These are phyloP conservation scores for Colletotrichum karsti DNA, from an alignment of 2,329 filamentous ascomycete genomes.

Conservation along the genomic window DNA sequence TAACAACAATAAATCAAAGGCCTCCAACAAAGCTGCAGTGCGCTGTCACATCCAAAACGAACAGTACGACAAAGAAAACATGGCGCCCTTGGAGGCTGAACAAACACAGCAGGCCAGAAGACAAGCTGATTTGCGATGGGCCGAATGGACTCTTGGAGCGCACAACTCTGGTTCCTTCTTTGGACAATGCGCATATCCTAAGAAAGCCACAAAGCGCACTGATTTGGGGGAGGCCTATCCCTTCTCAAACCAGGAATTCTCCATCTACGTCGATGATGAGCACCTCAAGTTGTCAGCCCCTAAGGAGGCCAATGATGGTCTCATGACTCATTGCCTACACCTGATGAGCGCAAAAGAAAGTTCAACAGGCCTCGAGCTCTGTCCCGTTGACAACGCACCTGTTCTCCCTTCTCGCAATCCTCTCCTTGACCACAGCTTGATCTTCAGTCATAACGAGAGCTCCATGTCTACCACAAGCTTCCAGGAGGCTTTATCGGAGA, in stretches of 20 bases:
- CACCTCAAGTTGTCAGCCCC: not conserved
- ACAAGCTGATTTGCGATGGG: not conserved
- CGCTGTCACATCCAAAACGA: no score
- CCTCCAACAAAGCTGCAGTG: not conserved
- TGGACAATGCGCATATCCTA: not conserved
- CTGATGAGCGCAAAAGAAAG: not conserved
- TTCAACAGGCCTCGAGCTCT: constrained; percentile 3
- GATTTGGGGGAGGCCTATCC: not conserved
- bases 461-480: not conserved
- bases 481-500: not conserved
- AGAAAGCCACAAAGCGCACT: not conserved
- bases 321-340: not conserved
- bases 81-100: no score
- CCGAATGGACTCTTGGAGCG: not conserved
- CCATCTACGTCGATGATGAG: not conserved
- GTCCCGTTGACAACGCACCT: not conserved
- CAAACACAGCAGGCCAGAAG: not conserved
- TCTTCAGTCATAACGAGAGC: not conserved
- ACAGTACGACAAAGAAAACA: not conserved
- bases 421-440: not conserved
- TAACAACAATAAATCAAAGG: not conserved
- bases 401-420: not conserved
- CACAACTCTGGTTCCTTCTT: not conserved
- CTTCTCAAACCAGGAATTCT: not conserved
- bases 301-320: not conserved